These are phyloP conservation scores for Penicillium sp. DNA, from an alignment of 2,329 filamentous ascomycete species.

Conservation along the genomic window DNA sequence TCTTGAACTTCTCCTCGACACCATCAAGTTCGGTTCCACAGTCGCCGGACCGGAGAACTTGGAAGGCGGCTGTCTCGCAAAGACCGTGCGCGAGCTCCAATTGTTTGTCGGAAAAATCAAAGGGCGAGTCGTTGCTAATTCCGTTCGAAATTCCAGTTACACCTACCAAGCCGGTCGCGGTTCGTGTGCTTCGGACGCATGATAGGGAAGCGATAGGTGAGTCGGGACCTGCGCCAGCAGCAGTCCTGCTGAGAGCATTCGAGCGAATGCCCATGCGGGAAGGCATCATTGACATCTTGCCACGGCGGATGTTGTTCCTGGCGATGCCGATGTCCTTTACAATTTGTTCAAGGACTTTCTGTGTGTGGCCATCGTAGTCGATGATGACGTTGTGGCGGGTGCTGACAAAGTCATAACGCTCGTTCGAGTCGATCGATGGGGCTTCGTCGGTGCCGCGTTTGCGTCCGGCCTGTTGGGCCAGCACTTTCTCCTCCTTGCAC, in stretches of 20 bases:
- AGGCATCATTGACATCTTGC: slow-evolving; percentile 59
- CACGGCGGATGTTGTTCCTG: slow-evolving; percentile 81
- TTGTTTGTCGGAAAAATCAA: slow-evolving; percentile 73
- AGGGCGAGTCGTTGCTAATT: slow-evolving; percentile 56
- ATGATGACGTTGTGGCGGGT: slow-evolving; percentile 77
- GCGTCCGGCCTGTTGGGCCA: slow-evolving; percentile 21
- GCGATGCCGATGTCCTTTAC: slow-evolving; percentile 79
- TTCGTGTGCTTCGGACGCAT: slow-evolving; percentile 30
- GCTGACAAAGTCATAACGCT: slow-evolving; percentile 57
- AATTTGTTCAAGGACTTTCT: slow-evolving; percentile 77
- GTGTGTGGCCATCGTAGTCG: slow-evolving; percentile 88
- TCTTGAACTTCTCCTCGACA: slow-evolving; percentile 64
- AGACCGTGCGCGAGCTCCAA: slow-evolving; percentile 78
- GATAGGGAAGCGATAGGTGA: slow-evolving; percentile 13
- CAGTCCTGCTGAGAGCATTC: slow-evolving; percentile 15
- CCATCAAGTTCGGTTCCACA: slow-evolving; percentile 74
- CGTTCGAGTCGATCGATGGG: slow-evolving; percentile 32
- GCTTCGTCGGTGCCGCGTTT: slow-evolving; percentile 38
- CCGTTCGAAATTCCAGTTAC: slow-evolving; percentile 12
- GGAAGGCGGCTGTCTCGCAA: slow-evolving; percentile 84
- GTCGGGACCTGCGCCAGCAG: not conserved
- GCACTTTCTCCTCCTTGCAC: slow-evolving; percentile 6
- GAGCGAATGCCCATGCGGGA: slow-evolving; percentile 22
- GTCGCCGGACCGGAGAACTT: slow-evolving; percentile 83
- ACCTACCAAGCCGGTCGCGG: slow-evolving; percentile 16